Base-by-base conservation (phyloP, 2,329 filamentous ascomycete species). In the Fulvia fulva region DNA sequence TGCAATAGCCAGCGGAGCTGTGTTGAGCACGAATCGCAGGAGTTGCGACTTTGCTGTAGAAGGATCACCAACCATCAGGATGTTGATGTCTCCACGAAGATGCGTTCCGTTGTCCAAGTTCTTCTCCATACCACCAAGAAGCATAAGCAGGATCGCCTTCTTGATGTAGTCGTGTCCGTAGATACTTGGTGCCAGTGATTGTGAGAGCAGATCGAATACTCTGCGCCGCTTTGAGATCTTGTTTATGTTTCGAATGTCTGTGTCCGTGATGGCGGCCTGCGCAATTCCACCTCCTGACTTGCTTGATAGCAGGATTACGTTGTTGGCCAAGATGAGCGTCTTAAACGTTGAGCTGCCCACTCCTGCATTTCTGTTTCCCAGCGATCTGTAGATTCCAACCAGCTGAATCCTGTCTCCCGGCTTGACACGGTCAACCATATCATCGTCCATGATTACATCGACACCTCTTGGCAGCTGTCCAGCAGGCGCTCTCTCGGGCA, bases 21-120 rank as follows among this genome's bases (percentile, higher is more conserved):
- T 99, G 73, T 99, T 99, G 64, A 97, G 83, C 12, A 99, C 94
- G 69, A 99, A 99, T 25, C 94, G 90, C 44, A 99, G 82, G 56
- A 99, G 83, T 73, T 99, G 94, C n/a, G 94, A 99, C 74, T 99
- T 99, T 60, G 94, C 94, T 0, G 94, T 99, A 0, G 94, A 99
- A 2, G 94, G 94, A 74, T 99, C 94, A 77, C 94, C 94, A 45
- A 99, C 93, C 94, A 99, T 97, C 52, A 99, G 82, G 65, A 99
- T 96, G 74, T 99, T 99, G 77, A 99, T 97, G 71, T 99, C 94
- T 78, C 94, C 94, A 82, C 94, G 88, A 73, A 99, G 78, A 83
- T 99, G 94, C 1, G 94, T 97, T 58, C 94, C 94, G 68, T 99
- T 99, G 63, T 97, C 94, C 57, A 99, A 77, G 70, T 99, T 99